Evolutionary conservation across 257 asterid species (phyloP), one percentile per base, ranked within the genome.

Genomic region (Nyctanthes arbortristis): DNA sequence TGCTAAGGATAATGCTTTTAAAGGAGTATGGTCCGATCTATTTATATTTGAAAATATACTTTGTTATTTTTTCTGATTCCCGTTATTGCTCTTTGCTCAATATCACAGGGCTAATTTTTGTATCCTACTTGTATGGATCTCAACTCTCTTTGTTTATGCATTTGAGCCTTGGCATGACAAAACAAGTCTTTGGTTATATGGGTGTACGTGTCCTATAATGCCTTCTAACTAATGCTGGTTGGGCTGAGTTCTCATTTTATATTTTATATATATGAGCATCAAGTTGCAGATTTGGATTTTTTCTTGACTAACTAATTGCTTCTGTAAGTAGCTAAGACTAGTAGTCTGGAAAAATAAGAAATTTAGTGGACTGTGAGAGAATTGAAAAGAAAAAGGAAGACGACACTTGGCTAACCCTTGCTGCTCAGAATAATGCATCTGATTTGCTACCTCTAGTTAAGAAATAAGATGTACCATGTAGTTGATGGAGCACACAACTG

Each of bases 61-160:
- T 60, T 60, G 33, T 12, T n/a, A 18, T 37, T 30, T 39, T 14
- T 54, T 59, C 71, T 7, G 25, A 22, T 65, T 34, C 35, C 49
- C 61, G 22, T 34, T 5, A 35, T 68, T 37, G 67, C 29, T 60
- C 60, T 61, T 16, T 54, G 45, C 54, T 43, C 39, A 5, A 43
- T 43, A 43, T 20, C n/a, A n/a, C n/a, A n/a, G n/a, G n/a, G n/a
- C n/a, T n/a, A n/a, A n/a, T n/a, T n/a, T n/a, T n/a, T n/a, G n/a
- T 16, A 40, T 40, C 9, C 22, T 13, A 16, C 54, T 16, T 16
- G 24, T 43, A 16, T 20, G 24, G 24, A 14, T 2, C 24, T 16
- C 35, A 32, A 43, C 6, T 43, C 54, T 43, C 54, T 13, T 43
- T 20, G 54, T 43, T 43, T 43, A 16, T 43, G 54, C 54, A 43